Evolutionary conservation across 2,329 filamentous ascomycete genomes (phyloP).

Genomic region (Talaromyces amestolkiae): DNA sequence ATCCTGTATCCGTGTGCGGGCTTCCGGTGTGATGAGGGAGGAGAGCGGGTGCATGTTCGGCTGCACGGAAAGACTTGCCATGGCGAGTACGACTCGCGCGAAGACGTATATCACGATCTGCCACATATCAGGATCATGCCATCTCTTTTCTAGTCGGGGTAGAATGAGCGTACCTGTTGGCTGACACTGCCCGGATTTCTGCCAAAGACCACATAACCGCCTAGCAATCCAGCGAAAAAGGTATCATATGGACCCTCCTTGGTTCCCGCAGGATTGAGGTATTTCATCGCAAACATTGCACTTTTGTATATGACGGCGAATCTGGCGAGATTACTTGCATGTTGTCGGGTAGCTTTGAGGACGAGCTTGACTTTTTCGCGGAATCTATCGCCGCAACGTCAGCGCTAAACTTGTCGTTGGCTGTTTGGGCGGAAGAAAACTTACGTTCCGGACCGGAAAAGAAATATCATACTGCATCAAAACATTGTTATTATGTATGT

Average conservation of each 20-base stretch:
- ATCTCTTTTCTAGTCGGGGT: too few species aligned
- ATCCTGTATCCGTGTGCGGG: constrained; percentile 53
- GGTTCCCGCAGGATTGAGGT: constrained; percentile 46
- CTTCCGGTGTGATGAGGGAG: constrained; percentile 45
- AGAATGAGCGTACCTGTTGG: constrained; percentile 56
- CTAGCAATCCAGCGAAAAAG: constrained; percentile 81
- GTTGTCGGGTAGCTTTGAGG: constrained; percentile 80
- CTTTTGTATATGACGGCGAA: constrained; percentile 91
- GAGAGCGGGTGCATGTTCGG: constrained; percentile 46
- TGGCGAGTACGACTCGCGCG: constrained; percentile 78
- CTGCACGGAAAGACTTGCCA: constrained; percentile 79
- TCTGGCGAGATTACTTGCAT: constrained; percentile 85
- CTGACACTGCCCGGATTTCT: constrained; percentile 75
- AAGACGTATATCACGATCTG: constrained; percentile 98
- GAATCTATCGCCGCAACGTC: constrained; percentile 45
- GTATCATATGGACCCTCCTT: constrained; percentile 73
- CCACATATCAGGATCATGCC: background rate
- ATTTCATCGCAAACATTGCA: constrained; percentile 71
- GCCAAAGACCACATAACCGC: constrained; percentile 92
- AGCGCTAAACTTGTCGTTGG: background rate
- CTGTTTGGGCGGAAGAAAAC: constrained; percentile 31
- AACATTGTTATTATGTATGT: constrained; percentile 12
- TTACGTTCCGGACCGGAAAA: constrained; percentile 88
- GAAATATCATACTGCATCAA: constrained; percentile 75
- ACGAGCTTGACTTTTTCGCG: constrained; percentile 76